Evolutionary conservation across 441 rosid genomes (phyloP).

Genomic region (Daphne laureola): DNA sequence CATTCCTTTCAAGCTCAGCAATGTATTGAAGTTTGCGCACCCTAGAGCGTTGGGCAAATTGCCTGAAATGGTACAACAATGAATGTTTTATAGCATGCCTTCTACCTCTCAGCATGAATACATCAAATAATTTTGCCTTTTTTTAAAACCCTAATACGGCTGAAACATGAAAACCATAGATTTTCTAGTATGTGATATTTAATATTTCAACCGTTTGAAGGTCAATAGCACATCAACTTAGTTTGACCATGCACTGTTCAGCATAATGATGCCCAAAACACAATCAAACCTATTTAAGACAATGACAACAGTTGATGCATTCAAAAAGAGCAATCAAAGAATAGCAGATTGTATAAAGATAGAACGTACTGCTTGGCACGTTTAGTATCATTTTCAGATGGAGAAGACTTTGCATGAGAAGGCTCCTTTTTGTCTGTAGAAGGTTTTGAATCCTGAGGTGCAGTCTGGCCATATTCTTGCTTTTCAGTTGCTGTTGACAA

Average conservation of each 20-base stretch:
- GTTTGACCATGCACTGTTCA: too few species aligned
- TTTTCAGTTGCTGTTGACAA: slow-evolving; percentile 38
- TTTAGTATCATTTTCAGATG: slow-evolving; percentile 78
- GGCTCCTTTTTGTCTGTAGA: slow-evolving; percentile 53
- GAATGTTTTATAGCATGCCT: slow-evolving; percentile 8
- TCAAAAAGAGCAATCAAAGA: too few species aligned
- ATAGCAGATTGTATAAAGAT: slow-evolving; percentile 1
- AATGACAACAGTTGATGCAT: too few species aligned
- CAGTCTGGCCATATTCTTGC: slow-evolving; percentile 50
- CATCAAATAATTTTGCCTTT: too few species aligned
- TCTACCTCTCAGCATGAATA: too few species aligned
- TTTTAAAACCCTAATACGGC: too few species aligned
- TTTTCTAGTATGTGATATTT: too few species aligned
- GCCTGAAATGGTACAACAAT: slow-evolving; percentile 44
- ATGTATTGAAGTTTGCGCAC: slow-evolving; percentile 99
- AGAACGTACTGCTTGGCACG: slow-evolving; percentile 96
- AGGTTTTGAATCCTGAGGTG: slow-evolving; percentile 42
- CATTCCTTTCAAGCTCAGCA: slow-evolving; percentile 97
- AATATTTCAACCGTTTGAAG: too few species aligned
- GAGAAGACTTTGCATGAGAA: slow-evolving; percentile 43
- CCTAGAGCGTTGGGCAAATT: slow-evolving; percentile 98
- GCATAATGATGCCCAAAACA: too few species aligned
- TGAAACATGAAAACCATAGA: too few species aligned
- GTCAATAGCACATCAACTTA: too few species aligned
- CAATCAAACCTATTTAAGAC: too few species aligned